These are phyloP conservation scores for Elsinoe necatrix DNA, from an alignment of 2,329 filamentous ascomycete genomes.

Conservation along the genomic window DNA sequence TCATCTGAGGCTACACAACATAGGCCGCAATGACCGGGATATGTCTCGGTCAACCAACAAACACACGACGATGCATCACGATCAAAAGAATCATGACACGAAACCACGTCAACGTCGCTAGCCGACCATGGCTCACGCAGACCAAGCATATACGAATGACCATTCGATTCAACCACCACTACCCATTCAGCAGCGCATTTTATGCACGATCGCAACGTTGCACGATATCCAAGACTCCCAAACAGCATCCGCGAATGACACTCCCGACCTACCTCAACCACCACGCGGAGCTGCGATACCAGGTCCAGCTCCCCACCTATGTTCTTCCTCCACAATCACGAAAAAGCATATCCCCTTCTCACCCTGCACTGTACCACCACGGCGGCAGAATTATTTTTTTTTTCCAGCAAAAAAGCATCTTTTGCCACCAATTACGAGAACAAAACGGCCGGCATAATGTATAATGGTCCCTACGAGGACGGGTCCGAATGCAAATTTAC, in stretches of 20 bases:
- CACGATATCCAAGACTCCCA: neutral
- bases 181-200: neutral
- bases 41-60: neutral
- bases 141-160: neutral
- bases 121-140: neutral
- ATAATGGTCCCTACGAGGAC: conserved; percentile 1
- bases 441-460: conserved; percentile 11
- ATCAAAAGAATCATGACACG: neutral
- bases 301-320: neutral
- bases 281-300: neutral
- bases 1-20: neutral
- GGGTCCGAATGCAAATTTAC: neutral
- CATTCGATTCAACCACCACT: neutral
- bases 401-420: neutral
- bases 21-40: neutral
- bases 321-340: neutral
- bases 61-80: neutral
- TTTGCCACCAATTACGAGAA: neutral
- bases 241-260: neutral
- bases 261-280: neutral
- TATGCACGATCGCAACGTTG: neutral
- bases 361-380: neutral
- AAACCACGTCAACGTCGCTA: neutral
- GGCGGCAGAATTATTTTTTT: neutral
- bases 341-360: neutral